These are phyloP conservation scores for Syzygium aromaticum DNA, from an alignment of 345 rosid species.

Conservation along the genomic window DNA sequence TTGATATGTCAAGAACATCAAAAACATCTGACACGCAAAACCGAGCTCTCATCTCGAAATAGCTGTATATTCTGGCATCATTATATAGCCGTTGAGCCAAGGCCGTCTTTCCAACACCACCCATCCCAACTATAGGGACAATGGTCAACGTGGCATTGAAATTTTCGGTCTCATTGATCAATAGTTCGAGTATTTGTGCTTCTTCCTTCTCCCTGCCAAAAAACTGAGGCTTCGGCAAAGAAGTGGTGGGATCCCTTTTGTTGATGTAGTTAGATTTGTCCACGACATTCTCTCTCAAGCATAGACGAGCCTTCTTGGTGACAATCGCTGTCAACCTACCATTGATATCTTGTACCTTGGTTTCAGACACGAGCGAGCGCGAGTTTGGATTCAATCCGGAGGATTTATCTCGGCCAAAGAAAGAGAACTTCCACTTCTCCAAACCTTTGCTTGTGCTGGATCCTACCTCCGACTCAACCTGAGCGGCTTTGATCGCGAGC, in stretches of 20 bases:
- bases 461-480: not conserved
- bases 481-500: rapidly evolving
- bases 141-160: not conserved
- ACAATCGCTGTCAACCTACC: not conserved
- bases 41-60: not conserved
- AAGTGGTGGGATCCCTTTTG: not conserved
- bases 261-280: not conserved
- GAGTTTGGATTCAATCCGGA: rapidly evolving
- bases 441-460: not conserved
- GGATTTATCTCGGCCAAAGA: not conserved
- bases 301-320: not conserved
- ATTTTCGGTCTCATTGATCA: not conserved
- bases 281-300: not conserved
- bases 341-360: not conserved
- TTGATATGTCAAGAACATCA: not conserved
- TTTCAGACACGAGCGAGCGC: rapidly evolving
- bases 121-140: not conserved
- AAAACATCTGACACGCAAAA: not conserved
- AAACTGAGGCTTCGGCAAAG: not conserved
- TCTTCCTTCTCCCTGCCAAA: not conserved
- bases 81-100: not conserved
- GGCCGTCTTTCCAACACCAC: not conserved
- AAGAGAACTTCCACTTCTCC: not conserved
- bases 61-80: not conserved
- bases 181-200: not conserved